Evolutionary conservation across 148 eudicot genomes (phyloP), one percentile per base, ranked within the genome.

Genomic region (Drosera capensis): DNA sequence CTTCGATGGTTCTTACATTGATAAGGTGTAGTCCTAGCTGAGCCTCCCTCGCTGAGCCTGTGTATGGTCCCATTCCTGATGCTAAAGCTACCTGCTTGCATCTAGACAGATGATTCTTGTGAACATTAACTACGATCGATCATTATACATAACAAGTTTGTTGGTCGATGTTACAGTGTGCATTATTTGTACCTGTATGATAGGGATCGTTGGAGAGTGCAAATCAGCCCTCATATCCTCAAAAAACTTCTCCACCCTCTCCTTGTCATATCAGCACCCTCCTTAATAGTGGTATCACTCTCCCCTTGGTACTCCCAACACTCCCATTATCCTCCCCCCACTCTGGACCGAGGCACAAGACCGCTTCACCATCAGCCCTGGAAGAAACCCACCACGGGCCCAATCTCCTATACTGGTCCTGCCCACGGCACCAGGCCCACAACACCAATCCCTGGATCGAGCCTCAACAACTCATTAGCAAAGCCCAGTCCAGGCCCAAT

Each of bases 371-470:
- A 76, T 17, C 42, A 62, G 63, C 4, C 43, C 45, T 39, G 79
- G 79, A 31, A 79, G 57, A 1, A 15, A 14, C 4, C 63, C 20
- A 2, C 94, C 94, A 1, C 66, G 62, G 2, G 44, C 60, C 94
- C 94, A 83, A 60, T 68, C 40, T 23, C 52, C 64, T 8, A 83
- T 73, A 44, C 59, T 67, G 1, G 87, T 83, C 51, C 87, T 84
- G 1, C 84, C 94, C 3, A 68, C 58, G 94, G 94, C 16, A 83
- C 94, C 23, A 83, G 54, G 20, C 84, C 94, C 2, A 83, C 51
- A 3, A 51, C 63, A 7, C 74, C 66, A 2, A 66, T 3, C 0
- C 70, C 46, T 5, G 22, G 18, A 14, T 42, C 57, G 48, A 23
- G 62, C 26, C 13, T 8, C 15, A 56, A 14, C 0, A 74, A 40